A percentile compares a stretch with the other conserved stretches of the same genome.
These are phyloP conservation scores for Eucalyptus regnans DNA, from an alignment of 345 rosid genomes.

Conservation along the genomic window DNA sequence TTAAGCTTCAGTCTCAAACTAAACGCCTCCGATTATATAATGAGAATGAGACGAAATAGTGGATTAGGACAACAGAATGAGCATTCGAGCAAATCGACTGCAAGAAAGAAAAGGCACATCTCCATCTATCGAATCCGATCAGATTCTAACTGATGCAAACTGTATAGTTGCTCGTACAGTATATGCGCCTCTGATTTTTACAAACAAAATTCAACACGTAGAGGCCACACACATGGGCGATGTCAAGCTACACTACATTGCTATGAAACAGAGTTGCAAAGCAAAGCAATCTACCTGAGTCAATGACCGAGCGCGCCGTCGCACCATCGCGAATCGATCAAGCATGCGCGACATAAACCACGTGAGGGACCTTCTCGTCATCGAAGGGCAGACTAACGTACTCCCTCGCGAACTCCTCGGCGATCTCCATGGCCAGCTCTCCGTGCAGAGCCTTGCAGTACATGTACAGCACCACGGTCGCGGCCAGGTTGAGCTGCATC, in stretches of 20 bases:
- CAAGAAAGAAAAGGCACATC: background rate
- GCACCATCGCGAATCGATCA: background rate
- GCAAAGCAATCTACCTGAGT: background rate
- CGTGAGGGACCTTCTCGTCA: slow-evolving; percentile 54
- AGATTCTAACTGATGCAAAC: background rate
- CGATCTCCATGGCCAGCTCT: slow-evolving; percentile 69
- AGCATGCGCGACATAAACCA: slow-evolving; percentile 7
- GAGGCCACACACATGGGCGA: background rate
- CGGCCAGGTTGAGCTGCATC: slow-evolving; percentile 30
- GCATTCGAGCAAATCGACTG: background rate
- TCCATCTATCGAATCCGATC: background rate
- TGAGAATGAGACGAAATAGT: background rate
- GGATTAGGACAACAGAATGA: background rate
- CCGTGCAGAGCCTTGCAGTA: slow-evolving; percentile 59
- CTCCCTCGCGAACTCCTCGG: slow-evolving; percentile 58
- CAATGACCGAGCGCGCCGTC: background rate
- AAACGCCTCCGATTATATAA: background rate
- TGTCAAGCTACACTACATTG: background rate
- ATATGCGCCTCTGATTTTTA: background rate
- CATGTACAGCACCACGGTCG: slow-evolving; percentile 50
- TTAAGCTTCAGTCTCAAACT: background rate
- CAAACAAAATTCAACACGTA: background rate
- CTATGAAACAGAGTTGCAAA: background rate
- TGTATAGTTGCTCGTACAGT: background rate
- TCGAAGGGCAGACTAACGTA: slow-evolving; percentile 76